Evolutionary conservation across 2,329 filamentous ascomycete genomes (phyloP), one percentile per base, ranked within the genome.

Genomic region (Camptophora hylomeconis): DNA sequence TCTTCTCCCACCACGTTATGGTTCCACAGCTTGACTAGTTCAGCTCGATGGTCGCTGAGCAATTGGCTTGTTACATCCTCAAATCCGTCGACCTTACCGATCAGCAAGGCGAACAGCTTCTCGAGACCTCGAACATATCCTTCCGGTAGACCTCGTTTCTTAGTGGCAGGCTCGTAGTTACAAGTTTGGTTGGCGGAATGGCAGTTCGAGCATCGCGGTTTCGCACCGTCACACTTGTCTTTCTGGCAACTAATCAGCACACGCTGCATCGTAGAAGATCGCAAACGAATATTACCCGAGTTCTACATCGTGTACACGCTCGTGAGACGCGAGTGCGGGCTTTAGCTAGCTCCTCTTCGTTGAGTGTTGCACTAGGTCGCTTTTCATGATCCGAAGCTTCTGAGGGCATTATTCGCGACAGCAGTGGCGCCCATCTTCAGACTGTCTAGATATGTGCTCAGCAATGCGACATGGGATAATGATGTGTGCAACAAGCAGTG

Each of bases 51-150:
- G 49, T 55, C 14, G 40, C 43, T n/a, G 22, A 60, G 32, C 32
- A 61, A 43, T 4, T 44, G 41, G 24, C 56, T 40, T 42, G 59
- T 52, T 17, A 46, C 51, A 13, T 57, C 54, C 33, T 61, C 58
- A 20, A 60, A 50, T 4, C 58, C 58, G 17, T 57, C 51, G 26
- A 60, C 54, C 20, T 58, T 60, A 36, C 51, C 55, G 20, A 60
- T 47, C 5, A 56, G 52, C 15, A 61, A 38, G 5, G 57, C 56
- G 54, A 56, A 60, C 17, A 61, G 45, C 38, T 61, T 61, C 40
- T 61, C 58, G 30, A 61, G 31, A 3, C 56, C 56, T 12, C 58
- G 56, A 17, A 61, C 57, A 44, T 61, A 61, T 20, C 58, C 58
- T 38, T 61, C 58, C 2, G 57, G 58, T 10, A 61, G 41, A 11